Percentiles rank a stretch among this genome's conserved stretches.
These are phyloP conservation scores for Nakazawaea ishiwadae DNA, from an alignment of 805 yeast species.

Conservation along the genomic window DNA sequence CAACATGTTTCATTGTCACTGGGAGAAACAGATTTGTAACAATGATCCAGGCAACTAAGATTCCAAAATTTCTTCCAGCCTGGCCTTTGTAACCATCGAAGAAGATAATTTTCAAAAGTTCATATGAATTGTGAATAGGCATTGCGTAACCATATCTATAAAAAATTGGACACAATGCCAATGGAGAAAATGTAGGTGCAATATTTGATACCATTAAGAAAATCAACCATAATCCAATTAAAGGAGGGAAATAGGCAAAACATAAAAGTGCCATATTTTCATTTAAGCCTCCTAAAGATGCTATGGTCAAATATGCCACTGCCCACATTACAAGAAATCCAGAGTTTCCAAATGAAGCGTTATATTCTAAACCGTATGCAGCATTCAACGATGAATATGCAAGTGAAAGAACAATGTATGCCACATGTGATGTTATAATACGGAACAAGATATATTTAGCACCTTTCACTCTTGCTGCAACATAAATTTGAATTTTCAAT, in stretches of 20 bases:
- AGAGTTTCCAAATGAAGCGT: constrained; percentile 52
- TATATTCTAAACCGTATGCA: constrained; percentile 63
- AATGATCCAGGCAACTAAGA: constrained; percentile 57
- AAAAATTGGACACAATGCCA: constrained; percentile 51
- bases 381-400: constrained; percentile 56
- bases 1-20: constrained; percentile 16
- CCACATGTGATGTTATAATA: constrained; percentile 40
- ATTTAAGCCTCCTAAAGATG: constrained; percentile 71
- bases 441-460: constrained; percentile 49
- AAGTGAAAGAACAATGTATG: constrained; percentile 54
- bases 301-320: constrained; percentile 59
- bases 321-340: constrained; percentile 78
- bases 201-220: constrained; percentile 67
- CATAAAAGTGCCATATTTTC: constrained; percentile 56
- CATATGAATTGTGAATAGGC: constrained; percentile 66
- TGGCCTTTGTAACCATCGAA: constrained; percentile 52
- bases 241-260: constrained; percentile 53
- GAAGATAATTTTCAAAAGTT: constrained; percentile 54
- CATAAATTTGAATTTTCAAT: constrained; percentile 43
- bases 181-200: constrained; percentile 63
- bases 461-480: constrained; percentile 41
- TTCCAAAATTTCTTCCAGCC: constrained; percentile 56
- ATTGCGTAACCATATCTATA: constrained; percentile 62
- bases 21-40: constrained; percentile 41
- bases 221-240: constrained; percentile 66